These are phyloP conservation scores for Hebeloma cylindrosporum DNA, from an alignment of 768 basidiomycete species.

Conservation along the genomic window DNA sequence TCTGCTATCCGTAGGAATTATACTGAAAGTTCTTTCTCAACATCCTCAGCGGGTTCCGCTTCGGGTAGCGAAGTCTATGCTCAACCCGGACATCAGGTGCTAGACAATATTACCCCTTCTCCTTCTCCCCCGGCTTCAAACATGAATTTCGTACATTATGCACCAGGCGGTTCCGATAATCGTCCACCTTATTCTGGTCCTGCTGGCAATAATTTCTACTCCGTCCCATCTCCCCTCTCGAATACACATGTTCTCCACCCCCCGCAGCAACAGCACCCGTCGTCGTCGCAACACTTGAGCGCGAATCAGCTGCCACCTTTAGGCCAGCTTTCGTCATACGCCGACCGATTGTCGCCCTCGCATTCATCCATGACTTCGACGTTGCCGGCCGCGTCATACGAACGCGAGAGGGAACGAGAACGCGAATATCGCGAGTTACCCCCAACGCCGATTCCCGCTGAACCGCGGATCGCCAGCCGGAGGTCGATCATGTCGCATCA, in stretches of 20 bases:
- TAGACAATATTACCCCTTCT: constrained; percentile 49
- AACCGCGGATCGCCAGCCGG: constrained; percentile 34
- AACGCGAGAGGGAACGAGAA: constrained; percentile 56
- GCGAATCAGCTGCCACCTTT: constrained; percentile 35
- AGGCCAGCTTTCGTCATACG: constrained; percentile 34
- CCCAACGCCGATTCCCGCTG: constrained; percentile 44
- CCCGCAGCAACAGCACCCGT: constrained; percentile 24
- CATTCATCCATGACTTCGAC: constrained; percentile 39
- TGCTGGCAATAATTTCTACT: constrained; percentile 41
- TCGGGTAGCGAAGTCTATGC: constrained; percentile 58
- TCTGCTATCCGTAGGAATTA: constrained; percentile 47
- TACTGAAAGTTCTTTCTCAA: constrained; percentile 44
- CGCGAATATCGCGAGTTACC: constrained; percentile 39
- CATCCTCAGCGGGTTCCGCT: constrained; percentile 53
- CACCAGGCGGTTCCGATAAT: constrained; percentile 34
- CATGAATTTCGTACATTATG: constrained; percentile 61
- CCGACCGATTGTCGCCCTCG: constrained; percentile 41
- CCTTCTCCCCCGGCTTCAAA: constrained; percentile 64
- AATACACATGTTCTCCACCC: constrained; percentile 38
- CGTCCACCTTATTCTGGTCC: constrained; percentile 36
- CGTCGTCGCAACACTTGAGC: constrained; percentile 24
- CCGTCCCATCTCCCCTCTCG: constrained; percentile 53
- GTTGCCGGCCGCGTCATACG: constrained; percentile 37
- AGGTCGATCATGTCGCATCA: constrained; percentile 34
- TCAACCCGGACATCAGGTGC: constrained; percentile 40